Percentiles rank a stretch among this genome's conserved stretches.
Conservation (phyloP, 768 basidiomycete species). For the Thelephora aurantiotincta region DNA sequence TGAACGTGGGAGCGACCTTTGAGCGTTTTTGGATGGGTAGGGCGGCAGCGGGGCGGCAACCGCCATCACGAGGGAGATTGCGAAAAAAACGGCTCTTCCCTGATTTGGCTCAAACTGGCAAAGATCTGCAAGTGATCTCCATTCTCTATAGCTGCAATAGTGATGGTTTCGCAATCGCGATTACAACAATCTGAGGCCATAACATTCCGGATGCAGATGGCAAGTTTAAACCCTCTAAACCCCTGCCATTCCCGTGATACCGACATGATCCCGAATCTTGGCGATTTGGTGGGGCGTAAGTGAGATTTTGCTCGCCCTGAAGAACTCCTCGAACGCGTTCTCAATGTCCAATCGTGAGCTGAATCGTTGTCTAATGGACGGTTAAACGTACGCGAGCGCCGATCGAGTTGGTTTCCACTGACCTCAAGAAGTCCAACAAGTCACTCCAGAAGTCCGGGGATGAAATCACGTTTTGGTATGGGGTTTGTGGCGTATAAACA, state of each 20-base stretch:
- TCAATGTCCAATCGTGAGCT: conserved; percentile 46
- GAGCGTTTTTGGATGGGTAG: conserved; percentile 38
- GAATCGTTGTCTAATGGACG: conserved; percentile 40
- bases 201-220: too few species aligned
- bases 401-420: conserved; percentile 11
- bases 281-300: conserved; percentile 83
- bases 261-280: conserved; percentile 79
- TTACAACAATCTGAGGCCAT: too few species aligned
- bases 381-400: neutral
- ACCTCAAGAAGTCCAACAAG: conserved; percentile 53
- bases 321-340: conserved; percentile 74
- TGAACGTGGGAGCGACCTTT: conserved; percentile 35
- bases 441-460: conserved; percentile 72
- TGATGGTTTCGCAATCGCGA: too few species aligned
- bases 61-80: conserved; percentile 10
- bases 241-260: conserved; percentile 82
- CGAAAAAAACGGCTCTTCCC: neutral
- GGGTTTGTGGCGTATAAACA: conserved; percentile 15
- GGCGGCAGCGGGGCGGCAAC: conserved; percentile 26
- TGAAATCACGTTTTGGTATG: conserved; percentile 59
- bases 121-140: too few species aligned
- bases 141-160: too few species aligned
- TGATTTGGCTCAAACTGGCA: too few species aligned
- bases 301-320: conserved; percentile 65
- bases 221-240: too few species aligned